phyloP scores from a whole-genome alignment of 352 stramenopile species.

The Albugo laibachii region DNA sequence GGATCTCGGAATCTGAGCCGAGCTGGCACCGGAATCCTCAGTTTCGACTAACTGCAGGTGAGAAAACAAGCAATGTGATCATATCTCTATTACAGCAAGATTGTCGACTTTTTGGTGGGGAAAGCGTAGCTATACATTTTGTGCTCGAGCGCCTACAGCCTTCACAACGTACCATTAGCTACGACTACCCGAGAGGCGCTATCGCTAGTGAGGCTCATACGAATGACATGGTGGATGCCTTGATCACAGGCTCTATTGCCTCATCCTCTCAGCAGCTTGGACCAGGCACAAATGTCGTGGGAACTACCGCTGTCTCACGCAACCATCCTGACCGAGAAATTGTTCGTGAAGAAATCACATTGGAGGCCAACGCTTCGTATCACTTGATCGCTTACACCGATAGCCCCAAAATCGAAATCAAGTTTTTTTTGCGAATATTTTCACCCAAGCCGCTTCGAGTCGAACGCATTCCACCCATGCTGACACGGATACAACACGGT shows the following conservation, averaged over 20 bases:
- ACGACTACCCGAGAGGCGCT: conserved; percentile 44
- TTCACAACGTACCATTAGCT: conserved; percentile 29
- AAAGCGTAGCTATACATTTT: conserved; percentile 78
- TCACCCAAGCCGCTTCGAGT: conserved; percentile 43
- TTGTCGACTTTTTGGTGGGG: conserved; percentile 50
- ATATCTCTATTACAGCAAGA: conserved; percentile 71
- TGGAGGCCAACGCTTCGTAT: conserved; percentile 56
- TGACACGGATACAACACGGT: conserved; percentile 38
- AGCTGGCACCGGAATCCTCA: conserved; percentile 86
- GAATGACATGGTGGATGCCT: conserved; percentile 9
- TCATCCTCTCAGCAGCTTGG: conserved; percentile 8
- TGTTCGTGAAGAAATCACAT: conserved; percentile 37
- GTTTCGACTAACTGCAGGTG: conserved; percentile 38
- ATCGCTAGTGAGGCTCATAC: conserved; percentile 52
- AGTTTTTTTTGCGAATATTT: conserved; percentile 81
- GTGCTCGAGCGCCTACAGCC: conserved; percentile 61
- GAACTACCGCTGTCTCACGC: conserved; percentile 6
- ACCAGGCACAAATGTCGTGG: neutral
- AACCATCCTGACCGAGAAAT: conserved; percentile 61
- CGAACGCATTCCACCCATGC: conserved; percentile 45
- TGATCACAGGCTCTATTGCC: conserved; percentile 2
- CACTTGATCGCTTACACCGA: conserved; percentile 71
- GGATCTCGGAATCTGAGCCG: conserved; percentile 48
- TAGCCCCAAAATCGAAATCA: conserved; percentile 67
- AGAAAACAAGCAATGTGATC: conserved; percentile 25